These are phyloP conservation scores for Kluyveromyces starmeri DNA, from an alignment of 805 yeast genomes.

Conservation along the genomic window DNA sequence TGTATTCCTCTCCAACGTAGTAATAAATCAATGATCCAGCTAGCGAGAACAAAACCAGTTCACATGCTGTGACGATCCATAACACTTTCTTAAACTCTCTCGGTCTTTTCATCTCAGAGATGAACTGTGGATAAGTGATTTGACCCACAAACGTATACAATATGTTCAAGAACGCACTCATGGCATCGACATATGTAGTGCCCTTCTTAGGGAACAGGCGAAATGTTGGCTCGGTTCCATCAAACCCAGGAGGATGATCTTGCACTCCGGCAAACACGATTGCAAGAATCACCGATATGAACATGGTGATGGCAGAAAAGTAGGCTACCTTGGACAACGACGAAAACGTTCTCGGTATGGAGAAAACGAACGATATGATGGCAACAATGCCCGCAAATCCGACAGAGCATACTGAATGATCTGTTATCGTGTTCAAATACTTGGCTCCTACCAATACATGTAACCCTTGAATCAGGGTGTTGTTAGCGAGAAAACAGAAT, in stretches of 20 bases:
- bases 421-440: conserved; percentile 46
- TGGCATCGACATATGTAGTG: conserved; percentile 44
- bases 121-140: conserved; percentile 54
- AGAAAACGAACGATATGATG: conserved; percentile 40
- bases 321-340: conserved; percentile 43
- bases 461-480: conserved; percentile 48
- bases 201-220: conserved; percentile 43
- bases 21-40: conserved; percentile 54
- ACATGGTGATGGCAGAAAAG: conserved; percentile 50
- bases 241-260: conserved; percentile 37
- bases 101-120: conserved; percentile 50
- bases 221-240: conserved; percentile 35
- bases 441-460: conserved; percentile 55
- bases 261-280: conserved; percentile 48
- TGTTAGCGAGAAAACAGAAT: conserved; percentile 43
- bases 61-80: conserved; percentile 41
- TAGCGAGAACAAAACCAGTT: conserved; percentile 40
- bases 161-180: conserved; percentile 50
- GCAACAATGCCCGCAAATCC: conserved; percentile 43
- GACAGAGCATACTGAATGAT: conserved; percentile 43
- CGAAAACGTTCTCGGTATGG: conserved; percentile 49
- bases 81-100: conserved; percentile 50
- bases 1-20: conserved; percentile 45
- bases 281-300: conserved; percentile 43
- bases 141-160: conserved; percentile 59